phyloP scores from a whole-genome alignment of 176 grass and related monocot species.

The Triticum urartu region DNA sequence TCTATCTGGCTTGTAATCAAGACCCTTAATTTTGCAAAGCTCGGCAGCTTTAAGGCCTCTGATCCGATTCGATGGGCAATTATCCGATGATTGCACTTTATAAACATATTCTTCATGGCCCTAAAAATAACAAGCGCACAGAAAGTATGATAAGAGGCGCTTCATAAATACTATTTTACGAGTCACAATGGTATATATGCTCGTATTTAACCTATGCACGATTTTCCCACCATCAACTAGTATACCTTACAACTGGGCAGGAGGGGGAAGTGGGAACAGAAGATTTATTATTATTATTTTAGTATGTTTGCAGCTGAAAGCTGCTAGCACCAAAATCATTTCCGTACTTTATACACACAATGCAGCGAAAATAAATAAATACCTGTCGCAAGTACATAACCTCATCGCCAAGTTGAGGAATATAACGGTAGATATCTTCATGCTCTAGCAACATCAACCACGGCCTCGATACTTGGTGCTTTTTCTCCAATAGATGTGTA shows the following conservation, averaged over 20 bases:
- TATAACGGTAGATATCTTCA: constrained; percentile 90
- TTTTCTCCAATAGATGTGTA: constrained; percentile 51
- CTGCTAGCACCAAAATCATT: not conserved
- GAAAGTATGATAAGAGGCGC: constrained; percentile 15
- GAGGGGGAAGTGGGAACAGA: not conserved
- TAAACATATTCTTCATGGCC: constrained; percentile 80
- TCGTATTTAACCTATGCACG: too few species aligned
- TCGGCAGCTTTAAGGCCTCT: constrained; percentile 74
- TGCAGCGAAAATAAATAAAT: constrained; percentile 27
- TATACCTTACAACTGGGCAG: constrained; percentile 1
- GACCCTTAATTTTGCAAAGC: constrained; percentile 66
- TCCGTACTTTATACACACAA: not conserved
- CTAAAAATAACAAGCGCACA: constrained; percentile 42
- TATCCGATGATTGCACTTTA: constrained; percentile 20
- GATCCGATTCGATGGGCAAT: constrained; percentile 52
- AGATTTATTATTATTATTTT: not conserved
- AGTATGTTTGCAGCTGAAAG: not conserved
- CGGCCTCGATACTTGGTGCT: constrained; percentile 42
- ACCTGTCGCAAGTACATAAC: constrained; percentile 94
- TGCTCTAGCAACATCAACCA: constrained; percentile 96
- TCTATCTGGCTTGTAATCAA: constrained; percentile 62
- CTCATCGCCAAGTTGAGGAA: constrained; percentile 90
- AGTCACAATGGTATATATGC: not conserved
- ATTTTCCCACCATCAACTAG: not conserved
- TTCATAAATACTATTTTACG: not conserved